phyloP scores from a whole-genome alignment of 306 rosid species.

The Carpinus viminea region DNA sequence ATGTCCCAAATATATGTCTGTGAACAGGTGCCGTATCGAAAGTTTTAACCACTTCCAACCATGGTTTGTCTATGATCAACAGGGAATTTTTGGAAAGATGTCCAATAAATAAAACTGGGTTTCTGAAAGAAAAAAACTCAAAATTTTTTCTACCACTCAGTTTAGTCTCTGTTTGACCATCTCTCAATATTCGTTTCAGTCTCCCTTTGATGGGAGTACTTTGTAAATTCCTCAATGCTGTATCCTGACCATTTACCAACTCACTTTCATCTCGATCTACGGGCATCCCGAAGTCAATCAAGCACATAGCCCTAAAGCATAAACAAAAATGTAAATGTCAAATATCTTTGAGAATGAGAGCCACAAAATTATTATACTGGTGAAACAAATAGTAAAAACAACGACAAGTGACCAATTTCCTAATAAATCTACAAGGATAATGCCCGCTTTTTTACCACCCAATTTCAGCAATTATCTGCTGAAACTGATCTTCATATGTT shows the following conservation, averaged over 20 bases:
- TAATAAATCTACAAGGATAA: not conserved
- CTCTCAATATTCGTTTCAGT: conserved; percentile 48
- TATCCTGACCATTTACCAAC: conserved; percentile 47
- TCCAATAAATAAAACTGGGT: conserved; percentile 72
- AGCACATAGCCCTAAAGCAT: conserved; percentile 84
- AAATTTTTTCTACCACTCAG: conserved; percentile 56
- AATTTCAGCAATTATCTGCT: not conserved
- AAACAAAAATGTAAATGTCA: conserved; percentile 31
- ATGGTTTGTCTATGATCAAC: conserved; percentile 83
- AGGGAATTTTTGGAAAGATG: conserved; percentile 66
- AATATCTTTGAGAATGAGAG: conserved; percentile 2
- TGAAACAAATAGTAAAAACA: not conserved
- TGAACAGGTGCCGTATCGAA: conserved; percentile 80
- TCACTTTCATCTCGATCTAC: conserved; percentile 73
- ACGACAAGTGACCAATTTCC: not conserved
- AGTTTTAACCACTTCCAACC: conserved; percentile 81
- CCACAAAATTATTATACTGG: too few relatives aligned
- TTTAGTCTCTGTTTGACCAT: conserved; percentile 37
- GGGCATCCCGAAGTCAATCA: conserved; percentile 81
- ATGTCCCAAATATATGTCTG: conserved; percentile 88
- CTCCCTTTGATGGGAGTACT: conserved; percentile 48
- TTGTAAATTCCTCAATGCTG: conserved; percentile 41
- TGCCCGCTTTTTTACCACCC: not conserved
- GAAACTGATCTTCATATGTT: not conserved
- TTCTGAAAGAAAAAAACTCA: conserved; percentile 54